Evolutionary conservation across 1,284 basidiomycete species (phyloP), one percentile per base, ranked within the genome.

Genomic region (Exobasidium rhododendri): DNA sequence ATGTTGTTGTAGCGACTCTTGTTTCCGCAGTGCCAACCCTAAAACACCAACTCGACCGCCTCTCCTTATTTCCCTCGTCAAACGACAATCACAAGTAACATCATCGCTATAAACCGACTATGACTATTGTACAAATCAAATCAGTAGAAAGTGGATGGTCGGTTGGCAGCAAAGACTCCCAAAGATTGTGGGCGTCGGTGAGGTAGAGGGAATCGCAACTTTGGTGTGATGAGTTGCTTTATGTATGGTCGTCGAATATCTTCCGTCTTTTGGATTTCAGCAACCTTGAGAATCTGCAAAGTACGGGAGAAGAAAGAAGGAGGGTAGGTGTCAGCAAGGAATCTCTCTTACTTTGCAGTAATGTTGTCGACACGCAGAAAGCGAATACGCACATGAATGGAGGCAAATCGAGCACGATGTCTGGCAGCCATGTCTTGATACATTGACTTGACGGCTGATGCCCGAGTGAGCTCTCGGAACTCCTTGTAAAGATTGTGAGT

Each of bases 381-480:
- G 31, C 7, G 35, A 40, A 40, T 40, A 40, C 35, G 35, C 35
- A 40, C 35, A 83, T 96, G 93, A 83, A 98, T 94, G 60, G 91
- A 97, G 83, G 94, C 87, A 88, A 97, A 98, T 81, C 96, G 92
- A 73, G 94, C 94, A 84, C 94, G 92, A 84, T 98, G 96, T 75
- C 94, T 88, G 69, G 94, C 93, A 79, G 96, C 92, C 94, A 98
- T 97, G 84, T 98, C 94, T 85, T 98, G 94, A 88, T 98, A 98
- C 83, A 97, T 85, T 75, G 88, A 85, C 86, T 92, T 93, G 81
- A 97, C 96, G 67, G 96, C 94, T 82, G 92, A 94, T 65, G 92
- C 89, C 73, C 96, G 89, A 75, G 86, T 87, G 73, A 98, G 88
- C 75, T 96, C 94, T 80, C 94, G 92, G 90, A 92, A 97, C 85